Evolutionary conservation across 1,284 basidiomycete species (phyloP), one percentile per base, ranked within the genome.

Genomic region (Cryptococcus sp.): DNA sequence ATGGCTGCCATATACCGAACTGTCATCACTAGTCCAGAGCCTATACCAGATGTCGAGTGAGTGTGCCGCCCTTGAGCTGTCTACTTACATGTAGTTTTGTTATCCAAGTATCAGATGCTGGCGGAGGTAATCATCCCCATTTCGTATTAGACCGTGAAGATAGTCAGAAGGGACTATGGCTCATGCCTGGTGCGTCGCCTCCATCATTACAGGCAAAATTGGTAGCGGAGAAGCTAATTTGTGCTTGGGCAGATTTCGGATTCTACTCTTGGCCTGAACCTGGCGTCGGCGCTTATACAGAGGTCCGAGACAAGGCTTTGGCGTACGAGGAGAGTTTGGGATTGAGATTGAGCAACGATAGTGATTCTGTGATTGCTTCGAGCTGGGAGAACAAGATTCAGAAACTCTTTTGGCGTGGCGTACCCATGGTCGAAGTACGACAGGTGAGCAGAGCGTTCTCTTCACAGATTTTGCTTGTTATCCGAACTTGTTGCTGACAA

Each of bases 251-350:
- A 63, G 76, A 77, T 54, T 78, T 74, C 57, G 69, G 69, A 1
- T 77, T 75, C 63, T 75, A 62, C 58, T 72, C 68, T 23, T 77
- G 73, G 74, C 73, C 75, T 10, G 75, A 76, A 56, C 76, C 67
- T 17, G 68, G 65, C 41, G 73, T 75, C 1, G 68, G 69, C 13
- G 59, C 66, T 3, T 73, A 73, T 55, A 51, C 46, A 17, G 69
- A 76, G 40, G 70, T 77, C 1, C 56, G 71, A 22, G 59, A 62
- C 52, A 64, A 76, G 57, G 62, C 70, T 1, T 48, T 64, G 13
- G 61, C 48, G 13, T 68, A 61, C 46, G 74, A 74, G 53, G 17
- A 62, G 17, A 49, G 56, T 5, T 47, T 70, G 2, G 64, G 63
- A 19, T 38, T 64, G 29, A 22, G 29, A 15, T 47, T 55, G n/a